Conservation (phyloP, 139 green algal genomes). For the Ulvella scutata region DNA sequence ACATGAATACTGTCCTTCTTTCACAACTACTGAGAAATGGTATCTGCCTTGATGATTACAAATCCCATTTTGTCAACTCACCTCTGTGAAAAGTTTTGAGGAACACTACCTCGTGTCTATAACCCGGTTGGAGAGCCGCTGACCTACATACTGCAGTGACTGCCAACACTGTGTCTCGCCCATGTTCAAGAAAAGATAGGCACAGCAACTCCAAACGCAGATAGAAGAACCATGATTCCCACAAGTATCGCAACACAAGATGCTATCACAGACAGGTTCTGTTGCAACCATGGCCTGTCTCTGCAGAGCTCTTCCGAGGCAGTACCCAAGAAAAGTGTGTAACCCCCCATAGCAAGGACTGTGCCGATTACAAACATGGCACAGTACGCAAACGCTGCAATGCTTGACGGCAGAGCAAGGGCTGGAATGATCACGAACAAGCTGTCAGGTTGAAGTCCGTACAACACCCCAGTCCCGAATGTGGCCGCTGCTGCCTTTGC, state of each 20-base stretch:
- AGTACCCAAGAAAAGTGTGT: constrained; percentile 77
- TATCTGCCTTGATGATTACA: too few species aligned
- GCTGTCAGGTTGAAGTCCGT: constrained; percentile 91
- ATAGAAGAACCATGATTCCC: constrained; percentile 43
- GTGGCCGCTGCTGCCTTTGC: constrained; percentile 34
- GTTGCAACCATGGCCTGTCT: constrained; percentile 42
- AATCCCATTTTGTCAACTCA: too few species aligned
- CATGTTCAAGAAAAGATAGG: constrained; percentile 24
- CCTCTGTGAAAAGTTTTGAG: too few species aligned
- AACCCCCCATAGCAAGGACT: constrained; percentile 84
- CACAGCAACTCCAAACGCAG: constrained; percentile 39
- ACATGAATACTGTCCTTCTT: too few species aligned
- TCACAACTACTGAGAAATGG: too few species aligned
- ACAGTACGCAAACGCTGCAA: constrained; percentile 75
- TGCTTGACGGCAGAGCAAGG: constrained; percentile 79
- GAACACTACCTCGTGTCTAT: too few species aligned
- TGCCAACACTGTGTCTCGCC: too few species aligned
- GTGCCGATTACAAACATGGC: constrained; percentile 90
- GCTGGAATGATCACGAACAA: constrained; percentile 93
- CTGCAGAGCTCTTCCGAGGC: constrained; percentile 48
- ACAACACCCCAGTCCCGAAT: constrained; percentile 86
- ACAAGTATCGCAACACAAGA: constrained; percentile 46
- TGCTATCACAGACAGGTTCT: constrained; percentile 49
- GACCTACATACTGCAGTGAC: too few species aligned
- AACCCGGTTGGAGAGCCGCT: too few species aligned